These are phyloP conservation scores for Chytriomyces sp. DNA, from an alignment of 192 early-diverging fungal species.

Conservation along the genomic window DNA sequence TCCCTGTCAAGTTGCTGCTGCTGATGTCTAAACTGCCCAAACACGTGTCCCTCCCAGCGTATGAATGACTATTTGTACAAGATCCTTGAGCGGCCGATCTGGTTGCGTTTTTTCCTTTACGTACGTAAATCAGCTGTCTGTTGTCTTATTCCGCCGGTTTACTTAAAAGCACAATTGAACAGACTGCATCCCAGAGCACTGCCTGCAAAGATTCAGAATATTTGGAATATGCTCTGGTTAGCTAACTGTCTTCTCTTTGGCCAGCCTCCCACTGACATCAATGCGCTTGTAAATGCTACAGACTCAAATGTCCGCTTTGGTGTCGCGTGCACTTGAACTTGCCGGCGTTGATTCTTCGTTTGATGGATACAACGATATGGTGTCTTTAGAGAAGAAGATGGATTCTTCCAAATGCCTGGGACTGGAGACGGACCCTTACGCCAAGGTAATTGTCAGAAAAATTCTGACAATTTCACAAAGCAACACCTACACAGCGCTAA, in stretches of 20 bases:
- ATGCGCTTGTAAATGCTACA: background rate
- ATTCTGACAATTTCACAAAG: too few species aligned
- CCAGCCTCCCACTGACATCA: background rate
- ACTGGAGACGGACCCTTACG: background rate
- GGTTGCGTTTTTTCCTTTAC: conserved; percentile 14
- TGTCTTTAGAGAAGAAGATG: background rate
- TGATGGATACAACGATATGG: conserved; percentile 14
- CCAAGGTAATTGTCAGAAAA: background rate
- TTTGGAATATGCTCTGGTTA: background rate
- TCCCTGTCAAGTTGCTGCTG: background rate
- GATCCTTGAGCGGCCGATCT: conserved; percentile 9
- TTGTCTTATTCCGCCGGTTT: background rate
- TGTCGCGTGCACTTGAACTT: background rate
- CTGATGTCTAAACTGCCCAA: background rate
- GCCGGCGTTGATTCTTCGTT: background rate
- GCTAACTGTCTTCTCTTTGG: background rate
- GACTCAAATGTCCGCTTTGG: background rate
- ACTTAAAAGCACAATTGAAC: background rate
- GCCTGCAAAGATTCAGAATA: background rate
- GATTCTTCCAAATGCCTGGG: background rate
- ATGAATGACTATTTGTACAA: conserved; percentile 23
- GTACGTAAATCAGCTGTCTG: background rate
- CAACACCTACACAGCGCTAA: background rate
- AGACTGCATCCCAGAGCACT: background rate
- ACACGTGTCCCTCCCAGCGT: background rate